phyloP scores from a whole-genome alignment of 208 protist genomes.

The Acanthamoeba lugdunensis region DNA sequence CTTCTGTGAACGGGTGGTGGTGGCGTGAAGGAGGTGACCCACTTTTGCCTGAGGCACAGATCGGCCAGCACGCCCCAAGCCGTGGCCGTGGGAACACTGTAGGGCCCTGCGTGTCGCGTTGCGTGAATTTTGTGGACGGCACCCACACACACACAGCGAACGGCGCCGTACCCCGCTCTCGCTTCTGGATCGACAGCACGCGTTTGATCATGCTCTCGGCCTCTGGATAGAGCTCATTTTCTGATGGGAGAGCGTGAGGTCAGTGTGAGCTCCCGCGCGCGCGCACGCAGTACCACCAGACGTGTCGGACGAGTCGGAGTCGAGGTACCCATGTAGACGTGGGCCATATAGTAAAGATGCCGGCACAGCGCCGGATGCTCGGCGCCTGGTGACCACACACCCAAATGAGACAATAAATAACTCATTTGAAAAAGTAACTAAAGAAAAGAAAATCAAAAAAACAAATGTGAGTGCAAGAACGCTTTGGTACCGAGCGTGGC shows the following conservation, averaged over 20 bases:
- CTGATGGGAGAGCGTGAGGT: background rate
- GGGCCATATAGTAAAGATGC: constrained; percentile 14
- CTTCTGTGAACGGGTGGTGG: background rate
- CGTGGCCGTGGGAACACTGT: background rate
- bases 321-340: background rate
- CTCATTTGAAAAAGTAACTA: no score
- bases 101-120: background rate
- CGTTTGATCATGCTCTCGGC: constrained; percentile 24
- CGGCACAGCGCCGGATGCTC: constrained; percentile 1
- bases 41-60: background rate
- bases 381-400: background rate
- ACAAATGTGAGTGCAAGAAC: no score
- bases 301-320: background rate
- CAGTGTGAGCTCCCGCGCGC: no score
- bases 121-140: background rate
- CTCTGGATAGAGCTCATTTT: constrained; percentile 17
- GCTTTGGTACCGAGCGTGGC: background rate
- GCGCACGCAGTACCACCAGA: background rate
- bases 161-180: background rate
- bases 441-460: no score
- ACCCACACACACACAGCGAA: background rate
- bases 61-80: background rate
- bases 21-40: background rate
- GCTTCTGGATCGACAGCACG: background rate
- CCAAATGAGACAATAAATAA: no score